Evolutionary conservation across 176 grass and related monocot genomes (phyloP), one percentile per base, ranked within the genome.

Genomic region (Phyllostachys edulis): DNA sequence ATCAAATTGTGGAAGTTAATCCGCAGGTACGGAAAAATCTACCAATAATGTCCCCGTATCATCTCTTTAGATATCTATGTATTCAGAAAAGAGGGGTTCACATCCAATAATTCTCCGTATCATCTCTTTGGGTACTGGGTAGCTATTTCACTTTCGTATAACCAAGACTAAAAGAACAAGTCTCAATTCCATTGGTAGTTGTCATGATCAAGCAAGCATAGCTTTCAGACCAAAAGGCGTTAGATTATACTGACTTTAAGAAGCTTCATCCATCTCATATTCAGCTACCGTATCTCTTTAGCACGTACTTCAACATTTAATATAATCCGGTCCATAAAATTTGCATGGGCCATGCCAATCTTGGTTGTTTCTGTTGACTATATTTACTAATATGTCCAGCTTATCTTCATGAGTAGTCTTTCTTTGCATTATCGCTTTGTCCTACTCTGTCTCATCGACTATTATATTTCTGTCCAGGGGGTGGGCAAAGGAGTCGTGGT

Each of bases 1-100:
- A 94, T 21, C 55, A 89, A 64, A 94, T 94, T 62, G 83, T 94
- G 10, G 88, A 91, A 76, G 75, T 91, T 38, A 86, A 87, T 52
- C 92, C 88, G 66, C 88, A 94, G 88, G 88, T 89, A 86, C 39
- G 67, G 50, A 54, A 65, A 80, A 40, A 55, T 86, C 10, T 37
- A 80, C 34, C 27, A 64, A 69, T 71, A n/a, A 23, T 29, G 73
- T 76, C 45, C 20, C 6, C n/a, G 66, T 85, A 26, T 81, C 75
- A 26, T 29, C 17, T 26, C 69, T 72, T 65, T 55, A 56, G 76
- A 59, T 60, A 44, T 39, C n/a, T 26, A 20, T 54, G 11, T 41
- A 24, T 67, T 75, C 8, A 57, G 39, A 56, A 27, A 67, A 76
- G 4, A 76, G 4, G 46, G n/a, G 20, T 20, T 17, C 36, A 47